Conservation (phyloP, 805 yeast species). For the Candida cerambycidarum region DNA sequence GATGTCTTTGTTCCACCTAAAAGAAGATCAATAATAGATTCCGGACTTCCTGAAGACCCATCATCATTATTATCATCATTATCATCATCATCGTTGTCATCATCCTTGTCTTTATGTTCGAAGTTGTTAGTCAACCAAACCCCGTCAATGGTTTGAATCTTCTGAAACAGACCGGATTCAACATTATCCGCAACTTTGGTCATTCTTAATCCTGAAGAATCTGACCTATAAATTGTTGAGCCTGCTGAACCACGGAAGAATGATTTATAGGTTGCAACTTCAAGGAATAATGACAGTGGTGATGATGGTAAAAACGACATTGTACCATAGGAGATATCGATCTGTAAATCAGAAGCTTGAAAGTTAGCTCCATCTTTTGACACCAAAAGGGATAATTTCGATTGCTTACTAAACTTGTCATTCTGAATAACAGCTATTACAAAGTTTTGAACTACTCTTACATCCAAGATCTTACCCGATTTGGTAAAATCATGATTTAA, state of each 20-base stretch:
- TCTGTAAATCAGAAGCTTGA: conserved; percentile 38
- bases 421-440: conserved; percentile 38
- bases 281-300: conserved; percentile 33
- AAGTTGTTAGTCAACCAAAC: conserved; percentile 51
- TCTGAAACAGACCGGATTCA: conserved; percentile 42
- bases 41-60: not conserved
- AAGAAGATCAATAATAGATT: conserved; percentile 27
- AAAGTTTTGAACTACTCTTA: conserved; percentile 42
- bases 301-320: conserved; percentile 39
- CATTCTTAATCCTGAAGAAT: conserved; percentile 58
- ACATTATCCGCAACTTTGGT: conserved; percentile 42
- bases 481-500: conserved; percentile 26
- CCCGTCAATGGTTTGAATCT: conserved; percentile 58
- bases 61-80: not conserved
- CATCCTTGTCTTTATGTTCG: conserved; percentile 14
- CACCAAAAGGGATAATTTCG: conserved; percentile 40
- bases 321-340: conserved; percentile 36
- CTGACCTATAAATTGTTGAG: conserved; percentile 49
- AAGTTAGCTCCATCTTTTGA: conserved; percentile 49
- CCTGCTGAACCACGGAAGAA: conserved; percentile 12
- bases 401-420: conserved; percentile 42
- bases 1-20: conserved; percentile 21
- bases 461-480: conserved; percentile 30
- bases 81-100: not conserved
- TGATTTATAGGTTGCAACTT: conserved; percentile 15